Evolutionary conservation across 306 rosid species (phyloP), one percentile per base, ranked within the genome.

Genomic region (Geum urbanum): DNA sequence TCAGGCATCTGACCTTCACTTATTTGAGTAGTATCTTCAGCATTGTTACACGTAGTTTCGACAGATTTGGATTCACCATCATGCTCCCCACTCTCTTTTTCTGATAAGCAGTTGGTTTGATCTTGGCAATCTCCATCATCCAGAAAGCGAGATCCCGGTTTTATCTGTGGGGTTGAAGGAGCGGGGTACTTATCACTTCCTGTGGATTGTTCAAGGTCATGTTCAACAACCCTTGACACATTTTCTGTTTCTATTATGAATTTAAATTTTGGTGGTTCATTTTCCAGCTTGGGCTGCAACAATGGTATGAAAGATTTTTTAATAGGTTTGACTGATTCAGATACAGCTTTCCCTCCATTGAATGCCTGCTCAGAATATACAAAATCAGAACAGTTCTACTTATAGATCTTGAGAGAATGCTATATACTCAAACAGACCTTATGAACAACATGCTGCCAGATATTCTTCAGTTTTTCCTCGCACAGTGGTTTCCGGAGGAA

Each of bases 361-460:
- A 89, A 95, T 64, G 96, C 99, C 99, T 95, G 91, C 78, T 80
- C 72, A 59, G 78, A 48, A 70, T 79, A 61, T 72, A 81, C 74
- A 59, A 62, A 51, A 69, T 85, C 73, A 94, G 71, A 70, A 68
- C 48, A 44, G 43, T 50, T 77, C 53, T 37, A 12, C 74, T 54
- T 57, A 59, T 39, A 24, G 53, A 74, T 53, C 24, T 27, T 9
- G 71, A 57, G 40, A 72, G 57, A 71, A 51, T 52, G 67, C 52
- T 24, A 32, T 54, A 72, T 59, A 58, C 63, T 72, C 65, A 14
- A 32, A 77, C 91, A 49, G 52, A 95, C 99, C 99, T 91, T 95
- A 78, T 91, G 99, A 84, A 91, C 95, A 52, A 91, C 99, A 82
- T 95, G 99, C 89, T 95, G 99, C 99, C 99, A 95, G 70, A 95